Base-by-base conservation (phyloP, 2,329 filamentous ascomycete genomes). In the Penicillium sumatraense region DNA sequence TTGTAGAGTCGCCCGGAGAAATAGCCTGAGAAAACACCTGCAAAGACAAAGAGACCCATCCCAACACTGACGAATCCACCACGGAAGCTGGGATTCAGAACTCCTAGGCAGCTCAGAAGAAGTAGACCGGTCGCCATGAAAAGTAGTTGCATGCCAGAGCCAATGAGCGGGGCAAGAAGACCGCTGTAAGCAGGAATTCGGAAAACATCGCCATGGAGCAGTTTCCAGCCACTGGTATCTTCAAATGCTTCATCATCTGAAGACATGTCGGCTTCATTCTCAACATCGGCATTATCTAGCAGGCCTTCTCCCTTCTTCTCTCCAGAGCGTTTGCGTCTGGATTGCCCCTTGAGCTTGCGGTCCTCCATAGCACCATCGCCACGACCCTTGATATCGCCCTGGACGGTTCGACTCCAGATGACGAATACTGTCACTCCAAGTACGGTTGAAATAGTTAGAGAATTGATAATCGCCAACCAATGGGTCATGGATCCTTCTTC, bases 401-500 rank as follows among this genome's bases (percentile, higher is more conserved):
- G 85, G 46, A 93, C 85, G 0, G 91, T 96, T 65, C 89, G 86
- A 26, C 89, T 83, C 64, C 95, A 80, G 57, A 96, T 93, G 69
- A 96, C 89, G 55, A 90, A 84, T 21, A 95, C 89, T 31, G 91
- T 86, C 16, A 88, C 87, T 1, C 89, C 92, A 38, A 96, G 78
- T 31, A 95, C 79, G 6, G 88, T 88, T 47, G 89, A 90, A 62
- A 96, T 95, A 61, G 92, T 88, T 61, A 96, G 75, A 0, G 91
- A 95, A 76, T 96, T 96, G 72, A 95, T 75, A 60, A 96, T 93
- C 31, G 91, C 91, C 53, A 96, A 81, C 90, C 91, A 96, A 71
- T 96, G 91, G 21, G 93, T 90, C 69, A 86, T 87, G 23, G 85
- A 87, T 42, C 89, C 89, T 62, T 93, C 90, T 54, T 91, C 88